phyloP scores from a whole-genome alignment of 2,329 filamentous ascomycete genomes.

The Talaromyces islandicus region DNA sequence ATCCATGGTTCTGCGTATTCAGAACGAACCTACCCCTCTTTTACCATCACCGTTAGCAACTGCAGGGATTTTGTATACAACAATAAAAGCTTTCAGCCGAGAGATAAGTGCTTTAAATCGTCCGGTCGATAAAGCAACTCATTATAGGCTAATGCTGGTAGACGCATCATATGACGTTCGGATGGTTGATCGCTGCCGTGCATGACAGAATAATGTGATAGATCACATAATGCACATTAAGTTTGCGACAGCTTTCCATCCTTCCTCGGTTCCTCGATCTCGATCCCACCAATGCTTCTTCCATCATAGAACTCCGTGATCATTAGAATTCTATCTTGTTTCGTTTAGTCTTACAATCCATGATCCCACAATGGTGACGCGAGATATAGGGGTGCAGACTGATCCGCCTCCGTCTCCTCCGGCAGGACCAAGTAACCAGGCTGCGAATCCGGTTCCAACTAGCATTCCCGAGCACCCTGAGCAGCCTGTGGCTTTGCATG shows the following conservation, averaged over 20 bases:
- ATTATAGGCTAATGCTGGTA: background rate
- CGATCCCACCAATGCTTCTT: background rate
- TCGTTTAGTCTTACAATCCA: background rate
- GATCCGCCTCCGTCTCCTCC: background rate
- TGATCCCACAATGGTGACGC: background rate
- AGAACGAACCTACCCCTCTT: background rate
- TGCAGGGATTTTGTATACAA: background rate
- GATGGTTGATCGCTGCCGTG: background rate
- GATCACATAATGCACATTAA: background rate
- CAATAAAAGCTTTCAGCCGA: background rate
- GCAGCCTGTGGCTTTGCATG: background rate
- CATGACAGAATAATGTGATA: background rate
- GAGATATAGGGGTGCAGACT: slow-evolving; percentile 2
- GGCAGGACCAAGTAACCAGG: background rate
- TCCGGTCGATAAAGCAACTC: background rate
- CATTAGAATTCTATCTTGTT: background rate
- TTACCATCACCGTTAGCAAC: background rate
- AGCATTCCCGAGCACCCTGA: background rate
- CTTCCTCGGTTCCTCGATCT: background rate
- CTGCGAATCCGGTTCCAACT: background rate
- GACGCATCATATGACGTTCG: background rate
- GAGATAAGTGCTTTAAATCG: background rate
- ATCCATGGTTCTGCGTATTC: background rate
- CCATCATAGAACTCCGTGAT: background rate
- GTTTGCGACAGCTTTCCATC: background rate